Conservation (phyloP, 2,329 filamentous ascomycete species). For the Nemania bipapillata region DNA sequence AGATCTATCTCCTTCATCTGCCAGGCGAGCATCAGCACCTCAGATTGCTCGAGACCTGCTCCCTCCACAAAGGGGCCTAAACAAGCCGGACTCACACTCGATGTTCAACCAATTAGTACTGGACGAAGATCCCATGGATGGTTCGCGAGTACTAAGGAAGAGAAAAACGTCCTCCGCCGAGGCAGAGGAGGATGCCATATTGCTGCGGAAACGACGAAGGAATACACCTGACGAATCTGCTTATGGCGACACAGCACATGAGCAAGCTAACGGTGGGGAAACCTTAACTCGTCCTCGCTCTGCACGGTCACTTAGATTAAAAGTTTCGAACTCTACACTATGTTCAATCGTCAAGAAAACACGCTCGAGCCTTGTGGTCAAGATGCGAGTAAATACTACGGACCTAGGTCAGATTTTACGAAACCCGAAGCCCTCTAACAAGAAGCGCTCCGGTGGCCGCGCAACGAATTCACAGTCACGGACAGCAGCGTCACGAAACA, state of each 20-base stretch:
- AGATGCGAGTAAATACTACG: slow-evolving; percentile 66
- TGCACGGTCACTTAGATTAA: slow-evolving; percentile 70
- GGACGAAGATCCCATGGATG: slow-evolving; percentile 78
- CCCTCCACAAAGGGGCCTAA: slow-evolving; percentile 71
- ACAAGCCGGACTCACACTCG: slow-evolving; percentile 77
- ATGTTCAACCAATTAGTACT: slow-evolving; percentile 79
- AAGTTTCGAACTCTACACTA: slow-evolving; percentile 55
- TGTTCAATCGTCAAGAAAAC: slow-evolving; percentile 58
- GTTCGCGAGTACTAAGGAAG: slow-evolving; percentile 81
- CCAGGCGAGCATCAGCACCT: slow-evolving; percentile 68
- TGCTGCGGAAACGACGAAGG: slow-evolving; percentile 65
- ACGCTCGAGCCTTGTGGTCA: slow-evolving; percentile 63
- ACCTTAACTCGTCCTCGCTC: slow-evolving; percentile 55
- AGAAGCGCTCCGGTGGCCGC: slow-evolving; percentile 58
- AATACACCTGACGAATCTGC: slow-evolving; percentile 58
- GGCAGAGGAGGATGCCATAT: slow-evolving; percentile 64
- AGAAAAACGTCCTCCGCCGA: slow-evolving; percentile 81
- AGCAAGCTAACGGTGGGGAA: slow-evolving; percentile 53
- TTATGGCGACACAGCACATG: slow-evolving; percentile 49
- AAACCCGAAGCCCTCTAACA: slow-evolving; percentile 66
- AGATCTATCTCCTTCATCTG: slow-evolving; percentile 55
- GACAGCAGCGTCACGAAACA: slow-evolving; percentile 45
- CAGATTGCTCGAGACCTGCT: slow-evolving; percentile 77
- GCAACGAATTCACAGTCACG: slow-evolving; percentile 51
- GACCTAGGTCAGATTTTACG: slow-evolving; percentile 70